Conservation (phyloP, 1,284 basidiomycete species). For the Boletus hoseneyae region DNA sequence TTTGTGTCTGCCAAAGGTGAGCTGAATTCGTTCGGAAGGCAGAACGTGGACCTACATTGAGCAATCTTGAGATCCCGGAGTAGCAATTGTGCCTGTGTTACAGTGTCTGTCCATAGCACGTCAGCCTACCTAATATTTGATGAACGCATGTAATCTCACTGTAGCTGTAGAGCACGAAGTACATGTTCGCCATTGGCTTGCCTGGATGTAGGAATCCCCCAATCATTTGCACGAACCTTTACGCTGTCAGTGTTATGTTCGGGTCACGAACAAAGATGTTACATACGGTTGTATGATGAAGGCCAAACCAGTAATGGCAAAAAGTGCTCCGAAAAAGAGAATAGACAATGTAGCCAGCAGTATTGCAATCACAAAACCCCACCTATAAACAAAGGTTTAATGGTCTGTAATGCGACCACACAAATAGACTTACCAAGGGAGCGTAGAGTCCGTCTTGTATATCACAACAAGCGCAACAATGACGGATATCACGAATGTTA, state of each 20-base stretch:
- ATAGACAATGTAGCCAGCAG: slow-evolving; percentile 43
- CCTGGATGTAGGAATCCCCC: slow-evolving; percentile 61
- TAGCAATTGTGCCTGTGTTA: slow-evolving; percentile 43
- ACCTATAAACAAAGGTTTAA: slow-evolving; percentile 8
- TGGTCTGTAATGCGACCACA: background rate
- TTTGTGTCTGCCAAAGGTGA: slow-evolving; percentile 43
- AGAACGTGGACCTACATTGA: slow-evolving; percentile 39
- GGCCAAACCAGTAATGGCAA: slow-evolving; percentile 53
- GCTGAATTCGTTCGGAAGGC: slow-evolving; percentile 1
- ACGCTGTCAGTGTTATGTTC: background rate
- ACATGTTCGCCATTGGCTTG: slow-evolving; percentile 55
- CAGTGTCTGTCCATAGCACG: slow-evolving; percentile 35
- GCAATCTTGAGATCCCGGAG: slow-evolving; percentile 57
- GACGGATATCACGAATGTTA: slow-evolving; percentile 37
- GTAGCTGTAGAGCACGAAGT: slow-evolving; percentile 54
- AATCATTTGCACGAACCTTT: slow-evolving; percentile 51
- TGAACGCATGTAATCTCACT: slow-evolving; percentile 25
- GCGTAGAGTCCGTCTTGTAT: slow-evolving; percentile 47
- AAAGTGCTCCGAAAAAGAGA: slow-evolving; percentile 47
- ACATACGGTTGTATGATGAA: slow-evolving; percentile 29
- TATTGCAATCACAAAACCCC: slow-evolving; percentile 39
- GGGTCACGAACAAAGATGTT: slow-evolving; percentile 39
- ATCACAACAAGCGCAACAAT: slow-evolving; percentile 44
- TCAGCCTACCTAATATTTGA: slow-evolving; percentile 1
- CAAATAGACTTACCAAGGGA: slow-evolving; percentile 45